A percentile compares a stretch with the other conserved stretches of the same genome.
These are phyloP conservation scores for Triticum timopheevii DNA, from an alignment of 176 grass and related monocot genomes.

Conservation along the genomic window DNA sequence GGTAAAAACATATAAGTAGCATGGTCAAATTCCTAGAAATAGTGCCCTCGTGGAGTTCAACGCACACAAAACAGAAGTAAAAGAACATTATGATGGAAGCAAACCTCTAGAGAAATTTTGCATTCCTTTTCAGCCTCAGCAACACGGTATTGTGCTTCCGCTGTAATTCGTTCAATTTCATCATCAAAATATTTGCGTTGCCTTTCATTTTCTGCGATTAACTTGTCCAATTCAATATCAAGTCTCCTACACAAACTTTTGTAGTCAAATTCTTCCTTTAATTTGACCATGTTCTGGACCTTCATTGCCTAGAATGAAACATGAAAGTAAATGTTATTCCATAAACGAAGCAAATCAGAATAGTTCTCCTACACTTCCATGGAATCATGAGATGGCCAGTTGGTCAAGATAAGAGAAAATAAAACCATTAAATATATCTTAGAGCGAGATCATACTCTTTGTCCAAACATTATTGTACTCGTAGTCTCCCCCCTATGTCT, in stretches of 20 bases:
- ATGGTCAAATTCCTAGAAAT: background rate
- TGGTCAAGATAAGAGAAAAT: background rate
- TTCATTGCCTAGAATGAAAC: constrained; percentile 86
- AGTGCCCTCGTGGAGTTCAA: background rate
- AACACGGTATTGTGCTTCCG: constrained; percentile 73
- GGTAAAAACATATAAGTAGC: background rate
- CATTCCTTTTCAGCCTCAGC: constrained; percentile 73
- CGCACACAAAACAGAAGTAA: constrained; percentile 20
- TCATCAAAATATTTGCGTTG: constrained; percentile 89
- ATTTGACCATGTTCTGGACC: constrained; percentile 98
- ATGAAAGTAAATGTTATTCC: constrained; percentile 22
- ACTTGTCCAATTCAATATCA: constrained; percentile 92
- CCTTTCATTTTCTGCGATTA: constrained; percentile 96
- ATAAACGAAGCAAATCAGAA: background rate
- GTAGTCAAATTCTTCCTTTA: constrained; percentile 99
- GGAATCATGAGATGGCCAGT: constrained; percentile 6
- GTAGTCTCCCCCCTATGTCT: constrained; percentile 96
- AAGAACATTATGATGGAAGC: constrained; percentile 23
- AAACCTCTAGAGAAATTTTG: constrained; percentile 76
- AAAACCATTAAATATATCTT: constrained; percentile 17
- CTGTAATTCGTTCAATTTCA: constrained; percentile 85
- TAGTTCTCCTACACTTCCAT: background rate
- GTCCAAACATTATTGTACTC: constrained; percentile 99
- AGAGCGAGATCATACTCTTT: constrained; percentile 68
- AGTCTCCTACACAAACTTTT: constrained; percentile 97